Evolutionary conservation across 768 basidiomycete species (phyloP).

Genomic region (Podaxis carcinomalis): DNA sequence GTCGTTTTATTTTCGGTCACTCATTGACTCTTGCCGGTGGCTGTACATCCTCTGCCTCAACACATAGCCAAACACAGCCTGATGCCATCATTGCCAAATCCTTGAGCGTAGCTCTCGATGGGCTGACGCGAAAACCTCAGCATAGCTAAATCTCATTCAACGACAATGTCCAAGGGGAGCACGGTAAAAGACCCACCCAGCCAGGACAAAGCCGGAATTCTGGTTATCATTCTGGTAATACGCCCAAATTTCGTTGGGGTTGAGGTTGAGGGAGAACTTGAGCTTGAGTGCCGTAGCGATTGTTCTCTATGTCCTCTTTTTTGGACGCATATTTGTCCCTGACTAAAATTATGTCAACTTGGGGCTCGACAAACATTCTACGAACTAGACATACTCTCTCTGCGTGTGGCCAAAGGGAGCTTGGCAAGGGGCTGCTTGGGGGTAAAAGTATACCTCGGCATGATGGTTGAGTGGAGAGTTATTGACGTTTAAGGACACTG

Average conservation of each 20-base stretch:
- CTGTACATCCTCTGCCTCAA: constrained; percentile 1
- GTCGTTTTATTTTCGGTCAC: not conserved
- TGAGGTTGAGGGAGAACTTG: constrained; percentile 28
- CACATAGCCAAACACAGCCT: not conserved
- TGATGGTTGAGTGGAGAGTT: not conserved
- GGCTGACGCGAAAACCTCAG: constrained; percentile 31
- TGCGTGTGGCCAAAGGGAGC: constrained; percentile 31
- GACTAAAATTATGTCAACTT: constrained; percentile 19
- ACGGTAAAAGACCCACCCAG: constrained; percentile 17
- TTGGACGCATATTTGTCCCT: constrained; percentile 35
- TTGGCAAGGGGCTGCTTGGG: constrained; percentile 32
- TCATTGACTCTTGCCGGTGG: not conserved
- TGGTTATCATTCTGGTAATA: constrained; percentile 22
- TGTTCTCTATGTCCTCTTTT: constrained; percentile 28
- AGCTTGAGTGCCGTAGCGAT: constrained; percentile 21
- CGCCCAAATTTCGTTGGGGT: constrained; percentile 31
- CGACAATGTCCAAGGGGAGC: not conserved
- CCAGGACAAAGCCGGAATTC: constrained; percentile 11
- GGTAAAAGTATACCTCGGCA: constrained; percentile 19
- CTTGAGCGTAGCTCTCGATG: constrained; percentile 24
- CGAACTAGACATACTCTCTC: constrained; percentile 25
- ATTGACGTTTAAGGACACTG: not conserved
- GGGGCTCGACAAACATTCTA: not conserved
- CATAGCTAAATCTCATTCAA: constrained; percentile 24
- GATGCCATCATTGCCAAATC: constrained; percentile 32